Evolutionary conservation across 2,329 filamentous ascomycete species (phyloP).

Genomic region (Emergomyces orientalis): DNA sequence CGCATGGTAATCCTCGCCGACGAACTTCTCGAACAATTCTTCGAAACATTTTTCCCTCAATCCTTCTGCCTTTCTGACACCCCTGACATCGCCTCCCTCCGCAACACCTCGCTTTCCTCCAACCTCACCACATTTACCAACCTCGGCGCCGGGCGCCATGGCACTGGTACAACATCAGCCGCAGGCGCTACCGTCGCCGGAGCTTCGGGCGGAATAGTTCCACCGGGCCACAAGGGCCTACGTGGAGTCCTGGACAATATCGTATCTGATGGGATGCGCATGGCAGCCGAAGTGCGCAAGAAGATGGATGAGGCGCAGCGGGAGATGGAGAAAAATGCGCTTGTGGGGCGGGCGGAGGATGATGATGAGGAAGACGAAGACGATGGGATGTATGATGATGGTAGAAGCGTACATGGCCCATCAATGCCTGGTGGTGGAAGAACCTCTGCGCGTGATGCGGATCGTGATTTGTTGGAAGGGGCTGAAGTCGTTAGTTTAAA

Average conservation of each 20-base stretch:
- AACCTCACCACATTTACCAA: constrained; percentile 81
- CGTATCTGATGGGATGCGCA: constrained; percentile 92
- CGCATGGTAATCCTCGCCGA: constrained; percentile 97
- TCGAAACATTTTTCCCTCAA: constrained; percentile 87
- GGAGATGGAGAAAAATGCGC: constrained; percentile 75
- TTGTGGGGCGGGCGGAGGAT: constrained; percentile 58
- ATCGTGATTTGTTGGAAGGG: constrained; percentile 63
- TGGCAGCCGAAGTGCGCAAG: constrained; percentile 82
- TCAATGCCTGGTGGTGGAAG: constrained; percentile 15
- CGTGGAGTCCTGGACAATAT: constrained; percentile 94
- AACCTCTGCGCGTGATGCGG: constrained; percentile 46
- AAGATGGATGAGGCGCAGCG: constrained; percentile 93
- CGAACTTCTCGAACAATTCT: constrained; percentile 91
- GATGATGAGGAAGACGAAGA: constrained; percentile 51
- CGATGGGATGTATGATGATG: constrained; percentile 34
- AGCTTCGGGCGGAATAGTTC: constrained; percentile 51
- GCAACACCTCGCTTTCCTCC: constrained; percentile 46
- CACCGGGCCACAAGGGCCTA: constrained; percentile 63
- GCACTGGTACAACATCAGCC: constrained; percentile 29
- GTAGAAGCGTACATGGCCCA: constrained; percentile 3
- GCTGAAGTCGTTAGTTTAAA: constrained; percentile 55
- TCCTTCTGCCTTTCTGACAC: constrained; percentile 80
- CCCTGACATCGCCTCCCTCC: constrained; percentile 39
- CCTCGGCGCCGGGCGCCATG: constrained; percentile 44
- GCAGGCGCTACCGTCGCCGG: constrained; percentile 37